Base-by-base conservation (phyloP, 1,284 basidiomycete genomes). In the Meripilus lineatus region DNA sequence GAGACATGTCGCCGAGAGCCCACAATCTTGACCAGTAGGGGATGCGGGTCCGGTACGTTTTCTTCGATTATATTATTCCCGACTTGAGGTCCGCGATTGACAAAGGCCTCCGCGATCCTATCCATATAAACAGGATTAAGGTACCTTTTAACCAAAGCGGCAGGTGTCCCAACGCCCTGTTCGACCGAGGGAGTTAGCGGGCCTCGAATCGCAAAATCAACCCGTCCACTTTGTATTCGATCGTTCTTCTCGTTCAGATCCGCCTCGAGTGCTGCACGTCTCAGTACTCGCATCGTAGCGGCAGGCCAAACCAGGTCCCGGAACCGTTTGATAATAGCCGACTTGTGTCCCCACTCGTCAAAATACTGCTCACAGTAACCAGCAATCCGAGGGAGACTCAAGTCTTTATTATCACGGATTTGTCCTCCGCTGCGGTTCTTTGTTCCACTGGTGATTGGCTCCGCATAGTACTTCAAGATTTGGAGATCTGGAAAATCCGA, bases 341-440 rank as follows among this genome's bases (percentile, higher is more conserved):
- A 65, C 38, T 57, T 63, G 28, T 68, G 67, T 0, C 72, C 75
- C 78, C 79, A 81, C 47, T 81, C 78, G 26, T 54, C 57, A 51
- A 81, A 81, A 45, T 70, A 70, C 32, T 62, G 55, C 55, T 80
- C 78, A 55, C 77, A 79, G 43, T 78, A 66, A 3, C 59, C 64
- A 7, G 74, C 75, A 15, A 76, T 54, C 15, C 63, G 65, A 11
- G 69, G 65, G 17, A 80, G 55, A 55, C 72, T 63, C 24, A 69
- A 46, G 32, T 68, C 55, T 13, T 54, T 56, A 13, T 44, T 56
- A 37, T 66, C 65, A 11, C 61, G 52, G 39, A 69, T 40, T 18
- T 62, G 60, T 2, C 56, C 57, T 26, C 61, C 61, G 2, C 56
- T 58, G 24, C 41, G 47, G n/a, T 38, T 42, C 28, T 50, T 50